These are phyloP conservation scores for Hamigera avellanea DNA, from an alignment of 495 filamentous ascomycete genomes.

Conservation along the genomic window DNA sequence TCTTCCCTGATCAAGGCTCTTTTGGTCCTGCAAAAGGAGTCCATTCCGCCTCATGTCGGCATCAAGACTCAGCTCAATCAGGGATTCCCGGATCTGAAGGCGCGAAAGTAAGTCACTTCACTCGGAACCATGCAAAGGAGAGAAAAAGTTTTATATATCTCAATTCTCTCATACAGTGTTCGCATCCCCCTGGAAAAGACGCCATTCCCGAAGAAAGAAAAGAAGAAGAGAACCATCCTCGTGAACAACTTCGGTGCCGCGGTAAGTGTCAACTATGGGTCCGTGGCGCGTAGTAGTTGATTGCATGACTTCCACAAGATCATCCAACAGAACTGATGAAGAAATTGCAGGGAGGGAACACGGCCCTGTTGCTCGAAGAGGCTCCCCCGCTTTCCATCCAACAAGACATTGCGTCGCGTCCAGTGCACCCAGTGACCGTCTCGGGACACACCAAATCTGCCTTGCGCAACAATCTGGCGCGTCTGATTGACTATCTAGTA, in stretches of 20 bases:
- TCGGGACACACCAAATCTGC: slow-evolving; percentile 18
- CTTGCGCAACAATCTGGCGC: slow-evolving; percentile 16
- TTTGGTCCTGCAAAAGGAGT: slow-evolving; percentile 18
- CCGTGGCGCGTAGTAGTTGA: no score
- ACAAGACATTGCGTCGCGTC: slow-evolving; percentile 4
- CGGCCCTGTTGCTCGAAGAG: slow-evolving; percentile 18
- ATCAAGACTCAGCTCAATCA: slow-evolving; percentile 35
- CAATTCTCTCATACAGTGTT: no score
- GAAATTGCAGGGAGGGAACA: slow-evolving; percentile 31
- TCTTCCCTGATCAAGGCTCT: slow-evolving; percentile 22
- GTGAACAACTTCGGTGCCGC: slow-evolving; percentile 29
- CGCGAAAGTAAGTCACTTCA: no score
- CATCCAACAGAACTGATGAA: no score
- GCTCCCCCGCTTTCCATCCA: not conserved
- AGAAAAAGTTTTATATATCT: no score
- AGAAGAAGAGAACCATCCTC: no score
- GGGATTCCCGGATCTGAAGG: slow-evolving; percentile 12
- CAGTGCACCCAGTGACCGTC: slow-evolving; percentile 13
- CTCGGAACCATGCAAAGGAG: no score
- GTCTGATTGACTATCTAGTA: slow-evolving; percentile 34
- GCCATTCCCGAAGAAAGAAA: no score
- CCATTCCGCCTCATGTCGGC: slow-evolving; percentile 26
- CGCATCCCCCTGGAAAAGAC: no score
- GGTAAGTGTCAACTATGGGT: no score
- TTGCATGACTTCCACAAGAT: no score